Evolutionary conservation across 768 basidiomycete species (phyloP), one percentile per base, ranked within the genome.

Genomic region (Suillus clintonianus): DNA sequence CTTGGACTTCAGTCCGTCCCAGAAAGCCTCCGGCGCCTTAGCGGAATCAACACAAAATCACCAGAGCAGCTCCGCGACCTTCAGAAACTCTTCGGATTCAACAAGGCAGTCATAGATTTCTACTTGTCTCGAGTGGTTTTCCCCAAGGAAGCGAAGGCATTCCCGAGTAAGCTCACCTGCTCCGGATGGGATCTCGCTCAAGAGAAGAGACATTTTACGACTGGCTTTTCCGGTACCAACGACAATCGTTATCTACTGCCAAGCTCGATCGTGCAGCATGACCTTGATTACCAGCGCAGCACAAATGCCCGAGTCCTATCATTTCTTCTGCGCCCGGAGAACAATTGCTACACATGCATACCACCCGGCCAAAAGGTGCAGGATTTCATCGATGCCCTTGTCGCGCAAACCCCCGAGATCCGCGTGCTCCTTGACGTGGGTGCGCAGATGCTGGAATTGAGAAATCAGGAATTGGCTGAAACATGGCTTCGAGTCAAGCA

Each of bases 351-450:
- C 34, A 58, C 4, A 41, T 58, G 60, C 58, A 60, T 17, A 45
- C 63, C 4, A 32, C 2, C 66, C 7, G 27, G 65, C 13, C 51
- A 53, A 15, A 70, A 70, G 8, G 69, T 72, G 8, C 50, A 54
- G 10, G 62, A 73, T 36, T 69, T 81, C 62, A 59, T 82, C 43
- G 39, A 66, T 9, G 59, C 69, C 30, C 22, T 85, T 7, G 71
- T 76, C 6, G 32, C 63, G 7, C 73, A 80, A 61, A 85, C 83
- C 0, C 84, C 85, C 66, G 48, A 50, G 24, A 24, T 50, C 1
- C 48, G 48, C 48, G 48, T 50, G 22, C 48, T 50, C 48, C 24
- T 50, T 4, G 48, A 50, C 15, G 48, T 27, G 24, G 48, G 48
- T 27, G 48, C 48, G 8, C 48, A 50, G 48, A 50, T 50, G 48